phyloP scores from a whole-genome alignment of 331 rosid genomes.

The Quercus tomentella region DNA sequence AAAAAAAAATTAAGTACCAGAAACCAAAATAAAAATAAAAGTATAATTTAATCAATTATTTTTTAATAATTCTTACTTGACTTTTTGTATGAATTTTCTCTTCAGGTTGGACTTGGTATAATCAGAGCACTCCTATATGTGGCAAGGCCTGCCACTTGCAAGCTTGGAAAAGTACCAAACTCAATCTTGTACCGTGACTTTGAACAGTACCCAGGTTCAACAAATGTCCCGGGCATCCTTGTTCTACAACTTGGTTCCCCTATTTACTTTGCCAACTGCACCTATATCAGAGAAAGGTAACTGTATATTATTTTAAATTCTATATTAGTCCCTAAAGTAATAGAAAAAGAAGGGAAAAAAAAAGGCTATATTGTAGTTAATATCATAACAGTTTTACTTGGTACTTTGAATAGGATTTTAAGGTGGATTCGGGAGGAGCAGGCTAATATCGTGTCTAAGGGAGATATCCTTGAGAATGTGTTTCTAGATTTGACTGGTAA shows the following conservation, averaged over 20 bases:
- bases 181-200: conserved; percentile 50
- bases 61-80: neutral
- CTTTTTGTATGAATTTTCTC: neutral
- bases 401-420: conserved; percentile 32
- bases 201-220: conserved; percentile 58
- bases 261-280: conserved; percentile 69
- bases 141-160: conserved; percentile 84
- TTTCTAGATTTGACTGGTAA: conserved; percentile 52
- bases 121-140: conserved; percentile 70
- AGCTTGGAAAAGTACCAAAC: conserved; percentile 63
- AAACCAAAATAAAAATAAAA: no score
- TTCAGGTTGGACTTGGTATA: conserved; percentile 62
- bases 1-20: no score
- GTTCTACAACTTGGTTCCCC: conserved; percentile 83
- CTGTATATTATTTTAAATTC: neutral
- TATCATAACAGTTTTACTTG: neutral
- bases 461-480: conserved; percentile 14
- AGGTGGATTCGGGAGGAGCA: conserved; percentile 36
- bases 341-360: neutral
- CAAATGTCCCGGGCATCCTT: conserved; percentile 35
- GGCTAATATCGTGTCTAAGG: neutral
- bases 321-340: neutral
- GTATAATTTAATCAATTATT: no score
- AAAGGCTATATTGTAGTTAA: neutral
- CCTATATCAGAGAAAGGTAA: conserved; percentile 76